phyloP scores from a whole-genome alignment of 1,139 yeast genomes.

The Kurtzmaniella quercitrusa region DNA sequence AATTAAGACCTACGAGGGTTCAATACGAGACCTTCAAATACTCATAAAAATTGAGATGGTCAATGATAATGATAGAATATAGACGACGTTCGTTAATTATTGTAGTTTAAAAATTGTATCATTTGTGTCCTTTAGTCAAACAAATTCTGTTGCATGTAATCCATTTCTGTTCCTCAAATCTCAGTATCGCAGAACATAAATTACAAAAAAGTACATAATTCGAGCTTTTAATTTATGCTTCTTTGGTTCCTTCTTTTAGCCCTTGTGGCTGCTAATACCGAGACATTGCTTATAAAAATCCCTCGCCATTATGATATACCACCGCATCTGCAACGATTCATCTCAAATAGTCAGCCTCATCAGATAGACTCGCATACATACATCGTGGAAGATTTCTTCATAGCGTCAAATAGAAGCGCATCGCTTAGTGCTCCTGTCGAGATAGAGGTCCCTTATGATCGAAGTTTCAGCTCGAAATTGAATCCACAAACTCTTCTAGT shows the following conservation, averaged over 20 bases:
- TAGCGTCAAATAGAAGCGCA: conserved; percentile 9
- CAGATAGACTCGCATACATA: background rate
- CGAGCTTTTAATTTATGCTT: background rate
- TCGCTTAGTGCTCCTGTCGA: background rate
- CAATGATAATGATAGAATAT: background rate
- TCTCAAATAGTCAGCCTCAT: background rate
- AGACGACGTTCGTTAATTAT: background rate
- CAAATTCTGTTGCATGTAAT: too few relatives aligned
- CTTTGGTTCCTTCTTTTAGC: background rate
- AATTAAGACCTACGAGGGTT: too few relatives aligned
- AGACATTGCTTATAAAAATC: conserved; percentile 26
- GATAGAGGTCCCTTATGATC: conserved; percentile 2
- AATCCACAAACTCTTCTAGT: conserved; percentile 23
- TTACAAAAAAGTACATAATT: background rate
- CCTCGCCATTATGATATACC: conserved; percentile 38
- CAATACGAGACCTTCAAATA: too few relatives aligned
- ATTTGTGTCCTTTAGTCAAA: too few relatives aligned
- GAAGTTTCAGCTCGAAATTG: conserved; percentile 5
- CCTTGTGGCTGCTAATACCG: conserved; percentile 32
- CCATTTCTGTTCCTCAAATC: too few relatives aligned
- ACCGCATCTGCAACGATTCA: conserved; percentile 11
- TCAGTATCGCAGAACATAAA: too few relatives aligned
- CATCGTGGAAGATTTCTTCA: conserved; percentile 14
- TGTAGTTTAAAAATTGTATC: too few relatives aligned
- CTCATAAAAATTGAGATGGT: too few relatives aligned